Evolutionary conservation across 352 stramenopile genomes (phyloP).

Genomic region (Vaucheria bursata): DNA sequence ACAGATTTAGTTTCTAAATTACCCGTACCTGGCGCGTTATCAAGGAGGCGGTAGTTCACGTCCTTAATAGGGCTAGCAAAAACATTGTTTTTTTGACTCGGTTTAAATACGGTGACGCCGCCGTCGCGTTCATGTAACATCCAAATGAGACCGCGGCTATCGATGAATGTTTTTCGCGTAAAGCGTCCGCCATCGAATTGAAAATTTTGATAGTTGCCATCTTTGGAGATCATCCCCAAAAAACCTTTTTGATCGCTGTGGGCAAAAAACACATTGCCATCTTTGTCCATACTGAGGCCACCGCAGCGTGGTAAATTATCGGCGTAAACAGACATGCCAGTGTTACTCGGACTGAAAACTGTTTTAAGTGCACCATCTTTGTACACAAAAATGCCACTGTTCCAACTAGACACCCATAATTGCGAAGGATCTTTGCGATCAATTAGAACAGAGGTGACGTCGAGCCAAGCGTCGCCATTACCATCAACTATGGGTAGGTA

Average conservation of each 20-base stretch:
- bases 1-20: background rate
- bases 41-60: background rate
- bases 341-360: background rate
- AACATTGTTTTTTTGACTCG: too few relatives aligned
- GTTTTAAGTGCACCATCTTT: background rate
- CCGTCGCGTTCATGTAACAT: background rate
- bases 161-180: background rate
- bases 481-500: too few relatives aligned
- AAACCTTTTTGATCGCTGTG: background rate
- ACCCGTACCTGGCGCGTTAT: background rate
- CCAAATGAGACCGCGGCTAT: background rate
- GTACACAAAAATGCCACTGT: background rate
- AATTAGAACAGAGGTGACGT: too few relatives aligned
- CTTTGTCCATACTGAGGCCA: background rate
- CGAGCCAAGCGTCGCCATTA: too few relatives aligned
- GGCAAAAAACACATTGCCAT: background rate
- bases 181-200: background rate
- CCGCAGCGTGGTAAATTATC: background rate
- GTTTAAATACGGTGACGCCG: background rate
- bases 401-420: too few relatives aligned
- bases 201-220: background rate
- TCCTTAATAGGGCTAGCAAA: background rate
- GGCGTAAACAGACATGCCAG: background rate
- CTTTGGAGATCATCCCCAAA: background rate
- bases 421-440: too few relatives aligned